Percentiles rank a stretch among this genome's conserved stretches.
phyloP scores from a whole-genome alignment of 805 yeast genomes.

The Candida tallmaniae region DNA sequence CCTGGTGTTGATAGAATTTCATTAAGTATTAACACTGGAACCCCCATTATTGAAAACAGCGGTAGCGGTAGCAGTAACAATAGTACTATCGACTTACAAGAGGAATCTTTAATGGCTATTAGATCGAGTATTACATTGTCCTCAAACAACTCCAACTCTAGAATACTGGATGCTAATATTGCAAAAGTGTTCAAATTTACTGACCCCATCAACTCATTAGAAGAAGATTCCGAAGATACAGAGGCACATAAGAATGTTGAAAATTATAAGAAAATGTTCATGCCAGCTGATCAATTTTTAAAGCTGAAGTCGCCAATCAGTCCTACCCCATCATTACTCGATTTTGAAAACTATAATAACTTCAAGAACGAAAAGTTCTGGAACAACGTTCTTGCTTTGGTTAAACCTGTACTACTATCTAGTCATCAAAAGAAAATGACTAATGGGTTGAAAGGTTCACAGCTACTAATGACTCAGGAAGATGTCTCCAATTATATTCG shows the following conservation, averaged over 20 bases:
- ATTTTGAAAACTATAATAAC: slow-evolving; percentile 3
- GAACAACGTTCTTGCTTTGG: slow-evolving; percentile 15
- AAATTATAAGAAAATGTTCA: slow-evolving; percentile 24
- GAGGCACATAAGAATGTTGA: no score
- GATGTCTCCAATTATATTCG: slow-evolving; percentile 21
- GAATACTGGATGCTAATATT: slow-evolving; percentile 23
- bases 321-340: slow-evolving; percentile 11
- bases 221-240: slow-evolving; percentile 14
- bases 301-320: slow-evolving; percentile 15
- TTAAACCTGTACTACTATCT: slow-evolving; percentile 22
- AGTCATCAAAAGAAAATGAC: slow-evolving; percentile 19
- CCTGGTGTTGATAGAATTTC: no score
- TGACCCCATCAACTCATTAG: slow-evolving; percentile 24
- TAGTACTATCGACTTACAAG: slow-evolving; percentile 1
- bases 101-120: slow-evolving; percentile 14
- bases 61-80: not conserved
- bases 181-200: slow-evolving; percentile 33
- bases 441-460: slow-evolving; percentile 20
- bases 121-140: slow-evolving; percentile 21
- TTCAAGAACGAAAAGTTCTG: slow-evolving; percentile 13
- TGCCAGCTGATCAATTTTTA: slow-evolving; percentile 33
- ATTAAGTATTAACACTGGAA: not conserved
- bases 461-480: slow-evolving; percentile 24
- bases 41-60: not conserved
- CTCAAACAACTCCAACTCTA: slow-evolving; percentile 32